Conservation (phyloP, 208 protist species). For the Leishmania lainsoni region DNA sequence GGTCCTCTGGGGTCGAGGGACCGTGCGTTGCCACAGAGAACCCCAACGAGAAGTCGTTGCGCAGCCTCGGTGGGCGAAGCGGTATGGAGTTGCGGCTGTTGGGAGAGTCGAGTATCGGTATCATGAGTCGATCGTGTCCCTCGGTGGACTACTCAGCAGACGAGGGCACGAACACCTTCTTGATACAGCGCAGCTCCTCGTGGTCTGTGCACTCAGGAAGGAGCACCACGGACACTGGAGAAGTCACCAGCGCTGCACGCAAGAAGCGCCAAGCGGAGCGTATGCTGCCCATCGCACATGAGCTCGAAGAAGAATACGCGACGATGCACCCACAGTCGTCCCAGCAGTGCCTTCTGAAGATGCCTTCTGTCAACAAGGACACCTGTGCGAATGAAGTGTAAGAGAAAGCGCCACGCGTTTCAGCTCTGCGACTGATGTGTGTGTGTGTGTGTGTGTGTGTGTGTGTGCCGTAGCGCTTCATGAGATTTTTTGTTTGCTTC, state of each 20-base stretch:
- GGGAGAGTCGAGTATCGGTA: constrained; percentile 3
- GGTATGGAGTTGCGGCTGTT: not conserved
- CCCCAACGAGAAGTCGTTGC: constrained; percentile 3
- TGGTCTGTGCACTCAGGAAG: constrained; percentile 20
- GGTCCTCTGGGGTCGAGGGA: not conserved
- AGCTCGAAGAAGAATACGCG: constrained; percentile 13
- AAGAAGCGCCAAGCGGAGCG: constrained; percentile 17
- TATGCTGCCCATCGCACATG: constrained; percentile 10
- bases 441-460: not conserved
- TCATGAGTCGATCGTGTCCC: constrained; percentile 17
- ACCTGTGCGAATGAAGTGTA: not conserved
- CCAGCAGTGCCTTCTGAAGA: not conserved
- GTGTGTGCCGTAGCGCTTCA: not conserved
- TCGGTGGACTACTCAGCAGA: constrained; percentile 17
- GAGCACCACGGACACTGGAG: constrained; percentile 17
- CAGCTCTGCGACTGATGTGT: not conserved
- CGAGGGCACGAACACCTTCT: constrained; percentile 11
- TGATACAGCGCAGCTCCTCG: constrained; percentile 18
- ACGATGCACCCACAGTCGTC: not conserved
- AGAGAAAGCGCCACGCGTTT: not conserved
- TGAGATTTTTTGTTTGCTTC: not conserved
- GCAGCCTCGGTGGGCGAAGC: constrained; percentile 9
- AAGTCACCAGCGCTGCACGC: not conserved
- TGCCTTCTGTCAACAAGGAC: not conserved
- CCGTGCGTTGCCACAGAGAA: not conserved